A percentile compares a stretch with the other conserved stretches of the same genome.
Evolutionary conservation across 257 asterid species (phyloP).

Genomic region (Eucommia ulmoides): DNA sequence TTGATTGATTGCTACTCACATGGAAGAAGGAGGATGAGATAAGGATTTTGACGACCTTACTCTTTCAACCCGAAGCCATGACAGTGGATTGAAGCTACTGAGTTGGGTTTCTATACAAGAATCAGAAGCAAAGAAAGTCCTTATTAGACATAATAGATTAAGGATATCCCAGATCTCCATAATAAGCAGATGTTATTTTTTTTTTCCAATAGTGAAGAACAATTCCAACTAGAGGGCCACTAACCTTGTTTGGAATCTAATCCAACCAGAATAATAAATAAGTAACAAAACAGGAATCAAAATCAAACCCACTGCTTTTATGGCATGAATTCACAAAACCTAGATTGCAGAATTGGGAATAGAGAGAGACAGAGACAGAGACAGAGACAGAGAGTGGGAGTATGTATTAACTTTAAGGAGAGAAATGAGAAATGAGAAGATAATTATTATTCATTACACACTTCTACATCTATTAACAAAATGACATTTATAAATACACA

Average conservation of each 20-base stretch:
- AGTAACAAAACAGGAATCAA: slow-evolving; percentile 14
- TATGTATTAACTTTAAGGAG: no score
- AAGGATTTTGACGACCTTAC: slow-evolving; percentile 67
- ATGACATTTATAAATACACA: no score
- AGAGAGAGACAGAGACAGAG: slow-evolving; percentile 27
- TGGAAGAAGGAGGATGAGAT: slow-evolving; percentile 60
- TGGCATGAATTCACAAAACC: slow-evolving; percentile 25
- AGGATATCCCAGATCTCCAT: slow-evolving; percentile 94
- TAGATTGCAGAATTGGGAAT: slow-evolving; percentile 19
- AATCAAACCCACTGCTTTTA: slow-evolving; percentile 24
- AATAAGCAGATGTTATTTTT: slow-evolving; percentile 30
- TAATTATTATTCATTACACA: no score
- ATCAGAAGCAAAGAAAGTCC: slow-evolving; percentile 58
- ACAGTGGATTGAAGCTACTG: slow-evolving; percentile 69
- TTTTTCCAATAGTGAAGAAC: slow-evolving; percentile 5
- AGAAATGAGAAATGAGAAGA: no score
- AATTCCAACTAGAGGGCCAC: slow-evolving; percentile 21
- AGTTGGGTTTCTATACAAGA: slow-evolving; percentile 71
- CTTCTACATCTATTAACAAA: no score
- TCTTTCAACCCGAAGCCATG: slow-evolving; percentile 99
- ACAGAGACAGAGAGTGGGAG: no score
- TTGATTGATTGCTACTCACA: slow-evolving; percentile 26
- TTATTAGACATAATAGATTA: slow-evolving; percentile 84
- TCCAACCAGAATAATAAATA: slow-evolving; percentile 7
- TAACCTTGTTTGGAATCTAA: slow-evolving; percentile 11